These are phyloP conservation scores for Leonotis leonurus DNA, from an alignment of 257 asterid species.

Conservation along the genomic window DNA sequence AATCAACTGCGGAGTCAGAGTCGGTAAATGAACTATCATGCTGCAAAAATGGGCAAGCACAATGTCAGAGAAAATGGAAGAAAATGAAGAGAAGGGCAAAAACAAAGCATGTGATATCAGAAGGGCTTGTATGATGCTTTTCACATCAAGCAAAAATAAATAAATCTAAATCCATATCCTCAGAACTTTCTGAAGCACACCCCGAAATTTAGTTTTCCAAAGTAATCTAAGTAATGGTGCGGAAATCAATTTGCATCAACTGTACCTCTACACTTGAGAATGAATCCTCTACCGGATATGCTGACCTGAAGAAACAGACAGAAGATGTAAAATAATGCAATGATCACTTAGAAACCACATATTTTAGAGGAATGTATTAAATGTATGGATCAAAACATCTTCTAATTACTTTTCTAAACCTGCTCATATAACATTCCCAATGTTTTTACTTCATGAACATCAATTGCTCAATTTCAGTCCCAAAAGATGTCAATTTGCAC, in stretches of 20 bases:
- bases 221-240: background rate
- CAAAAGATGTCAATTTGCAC: background rate
- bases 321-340: slow-evolving; percentile 4
- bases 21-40: slow-evolving; percentile 28
- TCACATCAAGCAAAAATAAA: background rate
- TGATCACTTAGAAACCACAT: background rate
- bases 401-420: slow-evolving; percentile 1
- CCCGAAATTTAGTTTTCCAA: background rate
- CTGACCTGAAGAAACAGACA: slow-evolving; percentile 27
- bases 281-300: slow-evolving; percentile 18
- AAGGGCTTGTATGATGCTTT: background rate
- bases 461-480: background rate
- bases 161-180: slow-evolving; percentile 5
- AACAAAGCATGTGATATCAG: background rate
- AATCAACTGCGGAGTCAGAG: slow-evolving; percentile 38
- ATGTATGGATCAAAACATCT: background rate
- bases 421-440: background rate
- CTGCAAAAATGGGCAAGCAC: slow-evolving; percentile 34
- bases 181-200: background rate
- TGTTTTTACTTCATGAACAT: slow-evolving; percentile 1
- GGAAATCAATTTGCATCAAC: slow-evolving; percentile 1
- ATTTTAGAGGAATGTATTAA: background rate
- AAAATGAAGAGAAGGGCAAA: background rate
- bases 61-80: slow-evolving; percentile 13
- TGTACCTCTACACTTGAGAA: slow-evolving; percentile 33